Percentiles rank a stretch among this genome's conserved stretches.
Evolutionary conservation across 1,284 basidiomycete species (phyloP).

Genomic region (Sphagnurus paluster): DNA sequence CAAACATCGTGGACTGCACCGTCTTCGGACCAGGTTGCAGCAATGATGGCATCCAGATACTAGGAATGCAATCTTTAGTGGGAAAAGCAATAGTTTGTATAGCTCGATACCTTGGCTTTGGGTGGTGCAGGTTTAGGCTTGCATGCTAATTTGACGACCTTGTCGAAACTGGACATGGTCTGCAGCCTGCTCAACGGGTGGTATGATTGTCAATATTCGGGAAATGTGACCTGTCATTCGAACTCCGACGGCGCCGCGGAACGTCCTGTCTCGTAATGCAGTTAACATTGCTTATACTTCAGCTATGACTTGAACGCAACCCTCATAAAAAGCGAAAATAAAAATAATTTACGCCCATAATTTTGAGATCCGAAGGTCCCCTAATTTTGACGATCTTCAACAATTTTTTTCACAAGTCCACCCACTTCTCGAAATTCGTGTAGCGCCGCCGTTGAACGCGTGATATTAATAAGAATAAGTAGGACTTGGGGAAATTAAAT

Average conservation of each 20-base stretch:
- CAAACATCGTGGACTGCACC: slow-evolving; percentile 91
- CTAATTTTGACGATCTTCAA: too few species aligned
- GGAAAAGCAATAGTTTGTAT: background rate
- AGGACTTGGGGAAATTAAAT: too few species aligned
- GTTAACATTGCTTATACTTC: too few species aligned
- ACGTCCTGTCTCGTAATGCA: too few species aligned
- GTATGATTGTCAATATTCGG: slow-evolving; percentile 14
- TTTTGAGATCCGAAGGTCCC: too few species aligned
- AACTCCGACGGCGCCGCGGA: slow-evolving; percentile 20
- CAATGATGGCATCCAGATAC: slow-evolving; percentile 91
- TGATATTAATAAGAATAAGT: too few species aligned
- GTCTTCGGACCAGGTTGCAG: slow-evolving; percentile 92
- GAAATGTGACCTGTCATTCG: slow-evolving; percentile 14
- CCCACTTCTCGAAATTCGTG: too few species aligned
- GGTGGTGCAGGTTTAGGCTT: slow-evolving; percentile 94
- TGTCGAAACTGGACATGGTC: slow-evolving; percentile 78
- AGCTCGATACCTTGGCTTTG: slow-evolving; percentile 85
- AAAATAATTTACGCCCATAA: too few species aligned
- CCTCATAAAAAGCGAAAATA: too few species aligned
- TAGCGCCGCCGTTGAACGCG: too few species aligned
- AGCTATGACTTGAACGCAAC: too few species aligned
- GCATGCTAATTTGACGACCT: slow-evolving; percentile 88
- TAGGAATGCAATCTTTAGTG: slow-evolving; percentile 29
- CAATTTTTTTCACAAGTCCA: too few species aligned
- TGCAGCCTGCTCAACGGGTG: slow-evolving; percentile 8